phyloP scores from a whole-genome alignment of 306 rosid genomes.

The Neltuma alba region DNA sequence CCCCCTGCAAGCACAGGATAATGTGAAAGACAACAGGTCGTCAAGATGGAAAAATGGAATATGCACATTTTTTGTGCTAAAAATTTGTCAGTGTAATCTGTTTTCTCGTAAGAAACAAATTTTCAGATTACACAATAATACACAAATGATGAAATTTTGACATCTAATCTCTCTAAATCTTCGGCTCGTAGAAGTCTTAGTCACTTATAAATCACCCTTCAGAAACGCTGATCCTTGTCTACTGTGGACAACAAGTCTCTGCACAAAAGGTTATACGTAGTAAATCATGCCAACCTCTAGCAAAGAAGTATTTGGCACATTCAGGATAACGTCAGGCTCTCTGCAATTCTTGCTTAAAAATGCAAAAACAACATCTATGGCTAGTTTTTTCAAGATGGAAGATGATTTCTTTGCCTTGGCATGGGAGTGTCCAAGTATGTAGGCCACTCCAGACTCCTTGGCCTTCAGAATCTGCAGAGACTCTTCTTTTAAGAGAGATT shows the following conservation, averaged over 20 bases:
- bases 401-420: conserved; percentile 79
- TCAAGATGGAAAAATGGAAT: not conserved
- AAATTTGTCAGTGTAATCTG: conserved; percentile 6
- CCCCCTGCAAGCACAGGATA: too few relatives aligned
- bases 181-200: conserved; percentile 15
- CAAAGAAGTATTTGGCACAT: conserved; percentile 69
- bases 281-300: conserved; percentile 87
- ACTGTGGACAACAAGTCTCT: not conserved
- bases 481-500: conserved; percentile 45
- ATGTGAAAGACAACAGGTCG: not conserved
- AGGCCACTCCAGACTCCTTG: conserved; percentile 78
- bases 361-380: conserved; percentile 59
- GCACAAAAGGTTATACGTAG: conserved; percentile 51
- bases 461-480: conserved; percentile 61
- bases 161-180: conserved; percentile 17
- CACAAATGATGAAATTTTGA: conserved; percentile 31
- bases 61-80: not conserved
- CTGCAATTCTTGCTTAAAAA: conserved; percentile 75
- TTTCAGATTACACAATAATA: conserved; percentile 32
- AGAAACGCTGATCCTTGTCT: conserved; percentile 15
- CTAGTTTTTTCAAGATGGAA: conserved; percentile 65
- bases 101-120: conserved; percentile 34
- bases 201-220: conserved; percentile 32
- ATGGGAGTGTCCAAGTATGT: conserved; percentile 71
- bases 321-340: conserved; percentile 61